Base-by-base conservation (phyloP, 495 filamentous ascomycete species). In the Trichoderma erinaceum region DNA sequence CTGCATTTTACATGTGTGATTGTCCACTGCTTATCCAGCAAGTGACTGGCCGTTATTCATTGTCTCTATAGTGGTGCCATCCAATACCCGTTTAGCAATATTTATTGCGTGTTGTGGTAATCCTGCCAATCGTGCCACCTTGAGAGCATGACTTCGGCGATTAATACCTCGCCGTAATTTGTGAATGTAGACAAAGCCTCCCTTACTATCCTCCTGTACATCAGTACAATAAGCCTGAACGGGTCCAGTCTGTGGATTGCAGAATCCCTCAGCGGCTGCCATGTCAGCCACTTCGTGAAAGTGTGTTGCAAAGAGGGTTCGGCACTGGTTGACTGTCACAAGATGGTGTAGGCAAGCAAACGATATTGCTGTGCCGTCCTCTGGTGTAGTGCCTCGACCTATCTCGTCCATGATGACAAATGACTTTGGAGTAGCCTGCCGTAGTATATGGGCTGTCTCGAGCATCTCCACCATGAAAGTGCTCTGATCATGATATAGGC, bases 321-420 rank as follows among this genome's bases (percentile, higher is more conserved):
- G 88, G 71, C 89, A 91, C 71, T 82, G 81, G 74, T 94, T 97
- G 4, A 86, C 82, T 66, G 86, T 79, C 68, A 91, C 86, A 43
- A 99, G 78, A 76, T 97, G 91, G 71, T 94, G 84, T 44, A 99
- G 79, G 73, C 87, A 90, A 1, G 95, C 95, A 74, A 91, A 97
- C 8, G 92, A 92, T 13, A 99, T 87, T 2, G 95, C 96, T 12
- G 88, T 83, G 4, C 95, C 96, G 73, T 97, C 96, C 69, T 91
- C 87, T 0, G 95, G 92, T 3, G 93, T 96, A 11, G 96, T 99
- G 2, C 95, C 95, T 25, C 95, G 85, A 0, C 95, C 95, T 23
- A 99, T 88, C 79, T 99, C 95, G 74, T 99, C 95, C 94, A 99
- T 98, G 73, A 99, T 92, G n/a, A 98, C 95, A 70, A 99, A 93